Evolutionary conservation across 768 basidiomycete genomes (phyloP).

Genomic region (Mycena floridula): DNA sequence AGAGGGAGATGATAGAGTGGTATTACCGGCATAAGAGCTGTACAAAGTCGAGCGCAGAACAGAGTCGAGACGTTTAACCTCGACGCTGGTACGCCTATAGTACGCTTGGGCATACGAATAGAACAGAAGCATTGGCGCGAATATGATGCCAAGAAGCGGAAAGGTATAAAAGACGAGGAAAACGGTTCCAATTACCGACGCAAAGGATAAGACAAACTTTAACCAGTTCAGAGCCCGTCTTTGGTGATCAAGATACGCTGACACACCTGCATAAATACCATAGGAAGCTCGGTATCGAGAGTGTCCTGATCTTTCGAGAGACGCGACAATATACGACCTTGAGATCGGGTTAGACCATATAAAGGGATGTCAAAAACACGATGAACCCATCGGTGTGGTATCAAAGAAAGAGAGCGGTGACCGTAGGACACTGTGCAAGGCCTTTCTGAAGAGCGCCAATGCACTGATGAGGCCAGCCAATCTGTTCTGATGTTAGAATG

Average conservation of each 20-base stretch:
- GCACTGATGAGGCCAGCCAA: slow-evolving; percentile 34
- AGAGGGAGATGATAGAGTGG: too few relatives aligned
- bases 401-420: slow-evolving; percentile 70
- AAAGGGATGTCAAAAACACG: too few relatives aligned
- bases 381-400: slow-evolving; percentile 58
- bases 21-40: slow-evolving; percentile 26
- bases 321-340: slow-evolving; percentile 51
- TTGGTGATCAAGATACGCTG: not conserved
- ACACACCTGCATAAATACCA: slow-evolving; percentile 2
- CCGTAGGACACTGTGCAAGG: slow-evolving; percentile 48
- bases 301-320: slow-evolving; percentile 63
- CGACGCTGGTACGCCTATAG: slow-evolving; percentile 31
- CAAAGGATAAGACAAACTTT: slow-evolving; percentile 10
- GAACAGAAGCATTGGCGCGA: slow-evolving; percentile 25
- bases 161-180: slow-evolving; percentile 31
- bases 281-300: slow-evolving; percentile 43
- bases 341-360: not conserved
- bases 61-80: slow-evolving; percentile 34
- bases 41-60: slow-evolving; percentile 29
- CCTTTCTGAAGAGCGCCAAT: slow-evolving; percentile 47
- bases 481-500: slow-evolving; percentile 14
- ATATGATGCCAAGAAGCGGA: slow-evolving; percentile 37
- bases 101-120: slow-evolving; percentile 30
- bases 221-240: too few relatives aligned
- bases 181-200: slow-evolving; percentile 26